phyloP scores from a whole-genome alignment of 306 rosid species.

The Lathyrus aphaca region DNA sequence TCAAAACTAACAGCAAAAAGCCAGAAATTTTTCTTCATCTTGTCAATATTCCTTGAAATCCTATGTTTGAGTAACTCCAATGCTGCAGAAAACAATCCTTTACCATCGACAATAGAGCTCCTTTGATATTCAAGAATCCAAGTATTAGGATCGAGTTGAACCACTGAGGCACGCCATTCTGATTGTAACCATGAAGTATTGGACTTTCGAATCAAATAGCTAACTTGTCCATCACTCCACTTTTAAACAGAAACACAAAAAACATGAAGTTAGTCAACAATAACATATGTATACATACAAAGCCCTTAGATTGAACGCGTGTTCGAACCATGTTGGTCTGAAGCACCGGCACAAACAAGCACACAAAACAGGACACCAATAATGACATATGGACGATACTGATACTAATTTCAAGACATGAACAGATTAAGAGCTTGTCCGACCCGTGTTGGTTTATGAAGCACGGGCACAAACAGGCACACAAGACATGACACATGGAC shows the following conservation, averaged over 20 bases:
- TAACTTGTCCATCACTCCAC: slow-evolving; percentile 78
- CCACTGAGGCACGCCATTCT: slow-evolving; percentile 76
- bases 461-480: too few relatives aligned
- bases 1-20: slow-evolving; percentile 44
- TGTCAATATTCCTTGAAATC: slow-evolving; percentile 45
- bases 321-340: too few relatives aligned
- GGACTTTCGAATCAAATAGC: slow-evolving; percentile 56
- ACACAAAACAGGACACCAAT: too few relatives aligned
- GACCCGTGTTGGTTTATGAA: too few relatives aligned
- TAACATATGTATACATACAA: not conserved
- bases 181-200: slow-evolving; percentile 74
- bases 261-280: slow-evolving; percentile 24
- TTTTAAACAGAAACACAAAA: slow-evolving; percentile 33
- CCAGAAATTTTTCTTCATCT: slow-evolving; percentile 59
- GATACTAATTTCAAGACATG: too few relatives aligned
- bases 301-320: not conserved
- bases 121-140: slow-evolving; percentile 85
- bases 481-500: too few relatives aligned
- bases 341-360: too few relatives aligned
- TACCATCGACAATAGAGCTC: slow-evolving; percentile 51
- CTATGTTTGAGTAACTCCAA: slow-evolving; percentile 49
- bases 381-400: too few relatives aligned
- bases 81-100: slow-evolving; percentile 51
- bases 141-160: slow-evolving; percentile 75
- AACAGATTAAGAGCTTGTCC: not conserved